Evolutionary conservation across 2,329 filamentous ascomycete genomes (phyloP), one percentile per base, ranked within the genome.

Genomic region (Parastagonospora nodorum): DNA sequence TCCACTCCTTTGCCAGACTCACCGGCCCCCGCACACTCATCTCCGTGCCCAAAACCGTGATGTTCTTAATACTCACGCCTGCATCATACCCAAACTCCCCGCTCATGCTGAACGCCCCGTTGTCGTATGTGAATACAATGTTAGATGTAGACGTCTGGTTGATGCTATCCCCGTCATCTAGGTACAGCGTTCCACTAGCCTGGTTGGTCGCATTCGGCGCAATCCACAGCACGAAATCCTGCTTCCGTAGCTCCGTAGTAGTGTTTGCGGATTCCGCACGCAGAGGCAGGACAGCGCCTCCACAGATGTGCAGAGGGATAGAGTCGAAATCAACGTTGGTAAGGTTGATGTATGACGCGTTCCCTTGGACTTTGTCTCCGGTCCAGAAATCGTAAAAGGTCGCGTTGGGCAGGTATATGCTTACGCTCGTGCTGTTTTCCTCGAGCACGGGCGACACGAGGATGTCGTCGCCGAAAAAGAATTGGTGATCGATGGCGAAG

Each of bases 101-200:
- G 4, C 72, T 74, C 54, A 83, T 75, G 1, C 61, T 74, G 35
- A 89, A 78, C 41, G 72, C 68, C 30, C 83, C 82, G 8, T 81
- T 72, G 45, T 78, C 74, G 65, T 86, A 92, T 11, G 69, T 63
- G 61, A 92, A 89, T 8, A 74, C 73, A 43, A 91, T 80, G 44
- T 82, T 74, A 2, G 80, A 84, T 9, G 79, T 84, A 0, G 66
- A 73, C 5, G 74, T 58, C 70, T 88, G 88, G 53, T 83, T 75
- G 44, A 92, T 58, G 11, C 82, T 85, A 42, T 85, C 84, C 2
- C 90, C 90, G 51, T 94, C 90, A 57, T 94, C 90, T 2, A 93
- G 74, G 67, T 92, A 93, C 42, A 94, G 76, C 41, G 79, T 78
- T 0, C 90, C 90, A 0, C 67, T 67, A 0, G 90, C 90, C n/a